These are phyloP conservation scores for Malus hybrid DNA, from an alignment of 331 rosid species.

Conservation along the genomic window DNA sequence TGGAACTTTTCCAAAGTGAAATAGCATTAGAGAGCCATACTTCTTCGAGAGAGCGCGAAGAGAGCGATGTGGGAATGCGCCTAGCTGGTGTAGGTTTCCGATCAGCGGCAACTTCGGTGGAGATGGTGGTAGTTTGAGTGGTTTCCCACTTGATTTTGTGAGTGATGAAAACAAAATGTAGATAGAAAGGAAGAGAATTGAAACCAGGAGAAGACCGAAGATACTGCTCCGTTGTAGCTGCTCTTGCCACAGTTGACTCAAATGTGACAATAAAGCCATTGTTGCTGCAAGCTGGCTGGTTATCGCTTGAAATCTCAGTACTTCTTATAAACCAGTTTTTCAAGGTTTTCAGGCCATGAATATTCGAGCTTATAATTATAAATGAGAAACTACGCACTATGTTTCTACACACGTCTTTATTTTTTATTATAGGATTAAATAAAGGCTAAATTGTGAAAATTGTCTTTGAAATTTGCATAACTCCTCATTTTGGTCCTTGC, in stretches of 20 bases:
- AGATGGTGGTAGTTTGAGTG: conserved; percentile 26
- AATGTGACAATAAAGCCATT: not conserved
- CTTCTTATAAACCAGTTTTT: too few species aligned
- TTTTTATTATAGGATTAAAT: too few species aligned
- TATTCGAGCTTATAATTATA: too few species aligned
- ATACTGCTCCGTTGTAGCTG: not conserved
- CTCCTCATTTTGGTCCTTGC: too few species aligned
- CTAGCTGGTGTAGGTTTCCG: conserved; percentile 45
- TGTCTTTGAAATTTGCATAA: too few species aligned
- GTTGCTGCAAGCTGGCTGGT: not conserved
- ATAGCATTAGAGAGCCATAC: conserved; percentile 31
- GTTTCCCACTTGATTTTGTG: not conserved
- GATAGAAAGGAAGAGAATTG: conserved; percentile 3
- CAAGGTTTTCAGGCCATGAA: too few species aligned
- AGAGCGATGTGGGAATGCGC: conserved; percentile 26
- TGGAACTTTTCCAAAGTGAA: conserved; percentile 34
- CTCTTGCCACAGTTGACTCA: not conserved
- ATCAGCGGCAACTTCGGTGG: conserved; percentile 40
- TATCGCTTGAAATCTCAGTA: too few species aligned
- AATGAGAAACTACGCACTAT: too few species aligned
- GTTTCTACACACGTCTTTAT: too few species aligned
- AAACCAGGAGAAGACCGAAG: not conserved
- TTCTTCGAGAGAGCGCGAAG: conserved; percentile 20
- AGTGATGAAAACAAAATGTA: not conserved
- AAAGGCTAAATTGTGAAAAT: too few species aligned